phyloP scores from a whole-genome alignment of 345 rosid genomes.

The Syzygium grande region DNA sequence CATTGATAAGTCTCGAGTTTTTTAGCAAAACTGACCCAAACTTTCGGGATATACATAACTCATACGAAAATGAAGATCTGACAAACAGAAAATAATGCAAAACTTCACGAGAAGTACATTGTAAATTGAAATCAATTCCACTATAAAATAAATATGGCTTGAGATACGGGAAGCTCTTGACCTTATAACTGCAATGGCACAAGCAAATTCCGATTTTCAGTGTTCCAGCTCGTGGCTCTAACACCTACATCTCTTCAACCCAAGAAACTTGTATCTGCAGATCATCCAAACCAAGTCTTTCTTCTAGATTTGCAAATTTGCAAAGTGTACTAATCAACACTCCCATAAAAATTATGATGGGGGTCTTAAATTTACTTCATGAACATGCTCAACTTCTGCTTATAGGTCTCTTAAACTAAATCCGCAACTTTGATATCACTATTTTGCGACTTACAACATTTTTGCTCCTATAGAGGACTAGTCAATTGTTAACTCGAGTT shows the following conservation, averaged over 20 bases:
- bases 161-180: neutral
- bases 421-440: neutral
- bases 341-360: neutral
- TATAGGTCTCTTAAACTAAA: neutral
- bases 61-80: no score
- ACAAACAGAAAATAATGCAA: neutral
- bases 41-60: no score
- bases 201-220: neutral
- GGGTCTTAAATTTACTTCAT: neutral
- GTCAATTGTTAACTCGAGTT: neutral
- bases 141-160: neutral
- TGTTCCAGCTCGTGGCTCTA: neutral
- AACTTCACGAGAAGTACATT: neutral
- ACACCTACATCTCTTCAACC: neutral
- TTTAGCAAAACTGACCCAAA: neutral
- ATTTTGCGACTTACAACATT: neutral
- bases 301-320: neutral
- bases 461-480: neutral
- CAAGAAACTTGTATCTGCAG: neutral
- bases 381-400: neutral
- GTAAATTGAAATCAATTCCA: neutral
- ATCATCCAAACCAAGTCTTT: neutral
- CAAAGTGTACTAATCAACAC: neutral
- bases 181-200: neutral
- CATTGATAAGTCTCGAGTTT: neutral